Evolutionary conservation across 306 rosid genomes (phyloP).

Genomic region (Pueraria montana): DNA sequence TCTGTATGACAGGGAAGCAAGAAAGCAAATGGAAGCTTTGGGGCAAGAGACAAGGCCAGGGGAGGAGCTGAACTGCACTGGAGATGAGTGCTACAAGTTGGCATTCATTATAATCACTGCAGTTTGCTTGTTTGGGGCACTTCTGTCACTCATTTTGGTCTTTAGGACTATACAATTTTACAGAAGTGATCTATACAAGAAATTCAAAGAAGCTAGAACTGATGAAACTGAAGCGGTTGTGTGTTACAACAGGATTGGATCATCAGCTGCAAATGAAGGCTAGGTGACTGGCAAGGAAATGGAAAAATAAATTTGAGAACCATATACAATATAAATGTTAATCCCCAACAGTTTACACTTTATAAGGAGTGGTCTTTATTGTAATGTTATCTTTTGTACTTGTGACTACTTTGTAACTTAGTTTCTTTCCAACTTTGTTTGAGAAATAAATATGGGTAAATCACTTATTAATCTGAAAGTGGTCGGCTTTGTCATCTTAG

Average conservation of each 20-base stretch:
- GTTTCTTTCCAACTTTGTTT: too few relatives aligned
- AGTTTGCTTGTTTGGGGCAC: slow-evolving; percentile 52
- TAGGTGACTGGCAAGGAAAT: not conserved
- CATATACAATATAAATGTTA: too few relatives aligned
- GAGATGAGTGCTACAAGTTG: slow-evolving; percentile 51
- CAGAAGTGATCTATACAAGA: slow-evolving; percentile 58
- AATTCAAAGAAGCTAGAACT: slow-evolving; percentile 42
- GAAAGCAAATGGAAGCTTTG: slow-evolving; percentile 44
- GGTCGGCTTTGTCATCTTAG: too few relatives aligned
- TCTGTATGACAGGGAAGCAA: slow-evolving; percentile 57
- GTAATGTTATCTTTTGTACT: too few relatives aligned
- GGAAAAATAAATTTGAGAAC: too few relatives aligned
- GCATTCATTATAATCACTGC: slow-evolving; percentile 59
- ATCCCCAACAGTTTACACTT: too few relatives aligned
- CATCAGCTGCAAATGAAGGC: not conserved
- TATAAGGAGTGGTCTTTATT: too few relatives aligned
- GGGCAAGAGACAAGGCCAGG: slow-evolving; percentile 46
- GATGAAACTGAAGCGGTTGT: slow-evolving; percentile 32
- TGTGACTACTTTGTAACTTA: too few relatives aligned
- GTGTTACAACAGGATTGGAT: too few relatives aligned
- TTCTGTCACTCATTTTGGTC: slow-evolving; percentile 58
- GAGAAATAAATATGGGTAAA: too few relatives aligned
- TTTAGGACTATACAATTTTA: slow-evolving; percentile 58
- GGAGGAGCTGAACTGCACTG: slow-evolving; percentile 59
- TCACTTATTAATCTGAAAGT: too few relatives aligned